These are phyloP conservation scores for Suillus spraguei DNA, from an alignment of 768 basidiomycete species.

Conservation along the genomic window DNA sequence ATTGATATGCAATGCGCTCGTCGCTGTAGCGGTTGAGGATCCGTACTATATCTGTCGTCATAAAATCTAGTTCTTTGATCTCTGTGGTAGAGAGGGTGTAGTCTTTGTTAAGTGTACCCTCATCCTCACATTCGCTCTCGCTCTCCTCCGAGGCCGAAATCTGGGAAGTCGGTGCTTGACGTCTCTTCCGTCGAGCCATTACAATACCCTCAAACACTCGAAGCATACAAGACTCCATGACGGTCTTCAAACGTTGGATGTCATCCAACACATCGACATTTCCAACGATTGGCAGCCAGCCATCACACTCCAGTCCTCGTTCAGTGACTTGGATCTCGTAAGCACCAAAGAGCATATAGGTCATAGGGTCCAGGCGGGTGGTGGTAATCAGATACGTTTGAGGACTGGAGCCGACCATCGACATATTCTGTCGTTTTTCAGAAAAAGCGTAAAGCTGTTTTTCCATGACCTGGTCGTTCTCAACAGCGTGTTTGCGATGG, in stretches of 20 bases:
- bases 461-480: constrained; percentile 37
- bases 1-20: constrained; percentile 60
- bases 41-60: constrained; percentile 74
- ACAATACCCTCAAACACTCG: constrained; percentile 88
- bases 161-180: constrained; percentile 32
- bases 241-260: constrained; percentile 74
- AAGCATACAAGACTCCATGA: constrained; percentile 83
- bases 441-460: constrained; percentile 81
- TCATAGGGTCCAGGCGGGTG: constrained; percentile 84
- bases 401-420: constrained; percentile 44
- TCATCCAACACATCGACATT: constrained; percentile 76
- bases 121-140: constrained; percentile 63
- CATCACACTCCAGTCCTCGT: constrained; percentile 83
- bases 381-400: constrained; percentile 79
- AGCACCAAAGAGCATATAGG: constrained; percentile 90
- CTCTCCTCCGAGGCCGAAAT: constrained; percentile 46
- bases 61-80: constrained; percentile 70
- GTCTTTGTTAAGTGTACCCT: constrained; percentile 39
- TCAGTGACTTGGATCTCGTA: constrained; percentile 71
- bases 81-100: constrained; percentile 67
- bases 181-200: constrained; percentile 37
- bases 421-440: constrained; percentile 83
- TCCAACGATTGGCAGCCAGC: constrained; percentile 86
- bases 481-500: constrained; percentile 52
- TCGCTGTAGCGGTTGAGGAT: constrained; percentile 73